Evolutionary conservation across 495 filamentous ascomycete genomes (phyloP).

Genomic region (Penicillium egyptiacum): DNA sequence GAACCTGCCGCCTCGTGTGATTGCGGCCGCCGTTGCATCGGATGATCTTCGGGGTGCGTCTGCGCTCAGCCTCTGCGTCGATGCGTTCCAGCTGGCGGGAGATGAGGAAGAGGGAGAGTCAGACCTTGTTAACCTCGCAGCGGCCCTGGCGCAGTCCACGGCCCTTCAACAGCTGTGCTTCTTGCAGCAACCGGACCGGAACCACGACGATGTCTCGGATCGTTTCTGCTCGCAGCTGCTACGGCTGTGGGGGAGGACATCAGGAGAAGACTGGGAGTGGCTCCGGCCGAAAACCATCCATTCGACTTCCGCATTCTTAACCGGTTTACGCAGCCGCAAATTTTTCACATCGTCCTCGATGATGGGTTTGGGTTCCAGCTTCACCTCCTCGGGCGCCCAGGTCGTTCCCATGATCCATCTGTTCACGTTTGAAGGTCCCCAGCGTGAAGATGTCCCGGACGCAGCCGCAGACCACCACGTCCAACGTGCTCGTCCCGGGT

Average conservation of each 20-base stretch:
- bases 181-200: slow-evolving; percentile 15
- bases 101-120: slow-evolving; percentile 4
- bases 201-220: slow-evolving; percentile 16
- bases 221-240: slow-evolving; percentile 8
- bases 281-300: slow-evolving; percentile 17
- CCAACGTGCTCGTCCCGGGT: background rate
- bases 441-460: slow-evolving; percentile 13
- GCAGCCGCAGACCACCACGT: slow-evolving; percentile 13
- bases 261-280: slow-evolving; percentile 17
- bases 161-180: slow-evolving; percentile 21
- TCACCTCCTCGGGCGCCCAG: slow-evolving; percentile 4
- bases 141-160: slow-evolving; percentile 15
- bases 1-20: slow-evolving; percentile 13
- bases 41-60: slow-evolving; percentile 16
- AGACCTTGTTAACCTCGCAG: slow-evolving; percentile 10
- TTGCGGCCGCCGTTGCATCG: slow-evolving; percentile 17
- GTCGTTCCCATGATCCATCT: slow-evolving; percentile 12
- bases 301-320: slow-evolving; percentile 17
- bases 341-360: background rate
- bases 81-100: slow-evolving; percentile 7
- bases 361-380: background rate
- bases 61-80: slow-evolving; percentile 22
- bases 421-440: slow-evolving; percentile 12
- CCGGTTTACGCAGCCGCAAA: slow-evolving; percentile 8
- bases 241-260: background rate